Conservation (phyloP, 805 yeast genomes). For the Pichia pseudocactophila region DNA sequence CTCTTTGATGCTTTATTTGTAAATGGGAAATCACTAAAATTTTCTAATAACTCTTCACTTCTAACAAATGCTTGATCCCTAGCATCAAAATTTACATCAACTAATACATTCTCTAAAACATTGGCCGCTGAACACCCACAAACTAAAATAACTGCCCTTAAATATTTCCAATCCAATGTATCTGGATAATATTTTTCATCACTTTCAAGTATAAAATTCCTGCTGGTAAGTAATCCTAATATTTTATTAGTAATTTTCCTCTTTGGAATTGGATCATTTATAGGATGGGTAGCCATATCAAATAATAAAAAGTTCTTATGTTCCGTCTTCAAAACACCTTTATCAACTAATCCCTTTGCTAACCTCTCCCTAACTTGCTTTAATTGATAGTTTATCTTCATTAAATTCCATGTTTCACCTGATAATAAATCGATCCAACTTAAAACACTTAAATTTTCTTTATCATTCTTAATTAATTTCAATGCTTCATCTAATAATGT, state of each 20-base stretch:
- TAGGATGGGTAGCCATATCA: slow-evolving; percentile 98
- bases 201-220: slow-evolving; percentile 51
- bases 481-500: slow-evolving; percentile 89
- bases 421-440: slow-evolving; percentile 90
- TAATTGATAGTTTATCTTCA: slow-evolving; percentile 90
- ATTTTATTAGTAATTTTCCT: slow-evolving; percentile 71
- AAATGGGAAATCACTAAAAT: slow-evolving; percentile 83
- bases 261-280: slow-evolving; percentile 78
- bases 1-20: slow-evolving; percentile 42
- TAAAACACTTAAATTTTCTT: slow-evolving; percentile 65
- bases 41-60: slow-evolving; percentile 84
- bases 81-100: slow-evolving; percentile 69
- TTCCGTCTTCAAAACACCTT: slow-evolving; percentile 93
- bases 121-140: slow-evolving; percentile 93
- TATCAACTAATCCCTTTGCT: slow-evolving; percentile 94
- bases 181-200: slow-evolving; percentile 62
- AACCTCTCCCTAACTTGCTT: slow-evolving; percentile 95
- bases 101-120: slow-evolving; percentile 83
- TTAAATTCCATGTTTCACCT: slow-evolving; percentile 95
- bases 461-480: slow-evolving; percentile 80
- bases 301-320: slow-evolving; percentile 87
- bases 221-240: slow-evolving; percentile 56
- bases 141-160: slow-evolving; percentile 75
- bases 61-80: slow-evolving; percentile 88
- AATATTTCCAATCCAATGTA: slow-evolving; percentile 53